Evolutionary conservation across 768 basidiomycete species (phyloP).

Genomic region (Dioszegia hungarica): DNA sequence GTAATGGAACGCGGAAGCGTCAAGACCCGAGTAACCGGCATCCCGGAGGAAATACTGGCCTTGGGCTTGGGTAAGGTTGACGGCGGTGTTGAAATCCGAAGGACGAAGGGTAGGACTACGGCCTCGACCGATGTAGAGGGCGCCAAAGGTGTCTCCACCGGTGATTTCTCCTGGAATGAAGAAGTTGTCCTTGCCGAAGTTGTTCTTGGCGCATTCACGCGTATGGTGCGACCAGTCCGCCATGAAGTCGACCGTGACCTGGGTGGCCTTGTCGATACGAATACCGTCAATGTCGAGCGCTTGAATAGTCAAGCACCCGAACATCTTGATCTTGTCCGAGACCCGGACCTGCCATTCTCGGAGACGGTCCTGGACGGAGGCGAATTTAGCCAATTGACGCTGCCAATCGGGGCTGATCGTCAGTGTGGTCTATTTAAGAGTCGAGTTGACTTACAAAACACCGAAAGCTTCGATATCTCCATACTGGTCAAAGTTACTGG

Average conservation of each 20-base stretch:
- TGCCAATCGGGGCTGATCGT: constrained; percentile 55
- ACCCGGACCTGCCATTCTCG: constrained; percentile 83
- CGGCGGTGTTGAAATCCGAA: constrained; percentile 63
- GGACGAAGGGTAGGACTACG: constrained; percentile 66
- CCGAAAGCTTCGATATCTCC: constrained; percentile 97
- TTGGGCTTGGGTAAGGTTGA: constrained; percentile 60
- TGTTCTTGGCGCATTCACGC: constrained; percentile 63
- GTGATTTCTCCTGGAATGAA: constrained; percentile 90
- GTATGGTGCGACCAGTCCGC: constrained; percentile 70
- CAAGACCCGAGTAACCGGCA: constrained; percentile 60
- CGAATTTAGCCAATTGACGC: constrained; percentile 90
- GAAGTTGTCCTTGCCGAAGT: constrained; percentile 75
- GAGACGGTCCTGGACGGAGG: constrained; percentile 91
- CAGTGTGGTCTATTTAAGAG: neutral
- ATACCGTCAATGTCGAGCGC: constrained; percentile 89
- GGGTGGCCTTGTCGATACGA: constrained; percentile 91
- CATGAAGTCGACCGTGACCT: constrained; percentile 77
- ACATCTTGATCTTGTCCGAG: constrained; percentile 68
- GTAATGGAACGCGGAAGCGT: constrained; percentile 85
- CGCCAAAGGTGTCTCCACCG: constrained; percentile 83
- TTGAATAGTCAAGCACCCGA: constrained; percentile 79
- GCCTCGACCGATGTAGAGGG: constrained; percentile 83
- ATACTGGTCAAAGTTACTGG: constrained; percentile 87
- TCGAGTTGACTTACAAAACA: constrained; percentile 69
- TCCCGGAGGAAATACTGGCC: constrained; percentile 76